phyloP scores from a whole-genome alignment of 176 grass and related monocot species.

The Carex myosuroides region DNA sequence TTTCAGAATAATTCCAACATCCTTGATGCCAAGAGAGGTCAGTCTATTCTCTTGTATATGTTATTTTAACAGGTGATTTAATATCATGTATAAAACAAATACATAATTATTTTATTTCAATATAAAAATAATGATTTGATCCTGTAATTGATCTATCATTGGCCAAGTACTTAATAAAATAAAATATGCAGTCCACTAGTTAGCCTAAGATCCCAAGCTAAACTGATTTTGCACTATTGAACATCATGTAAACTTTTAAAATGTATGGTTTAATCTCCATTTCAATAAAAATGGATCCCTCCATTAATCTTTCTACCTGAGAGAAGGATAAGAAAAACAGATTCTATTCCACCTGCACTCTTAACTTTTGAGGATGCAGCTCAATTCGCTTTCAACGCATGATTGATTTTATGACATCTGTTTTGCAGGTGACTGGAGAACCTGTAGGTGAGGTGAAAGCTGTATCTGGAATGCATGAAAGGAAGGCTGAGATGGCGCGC shows the following conservation, averaged over 20 bases:
- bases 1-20: conserved; percentile 72
- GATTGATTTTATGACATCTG: background rate
- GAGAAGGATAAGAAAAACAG: background rate
- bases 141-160: conserved; percentile 3
- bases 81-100: background rate
- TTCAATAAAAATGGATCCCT: background rate
- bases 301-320: background rate
- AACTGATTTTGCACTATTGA: background rate
- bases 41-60: conserved; percentile 21
- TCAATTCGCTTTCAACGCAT: background rate
- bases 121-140: background rate
- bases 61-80: background rate
- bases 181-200: background rate
- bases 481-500: conserved; percentile 85
- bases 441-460: conserved; percentile 78
- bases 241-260: background rate
- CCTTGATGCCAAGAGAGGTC: conserved; percentile 84
- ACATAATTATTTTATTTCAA: background rate
- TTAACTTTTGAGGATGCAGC: background rate
- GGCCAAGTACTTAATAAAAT: background rate
- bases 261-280: background rate
- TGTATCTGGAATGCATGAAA: conserved; percentile 93
- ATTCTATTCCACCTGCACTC: background rate
- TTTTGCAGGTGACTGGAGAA: conserved; percentile 63
- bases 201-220: background rate